Base-by-base conservation (phyloP, 75 land plant genomes). In the Selaginella moellendorffii region DNA sequence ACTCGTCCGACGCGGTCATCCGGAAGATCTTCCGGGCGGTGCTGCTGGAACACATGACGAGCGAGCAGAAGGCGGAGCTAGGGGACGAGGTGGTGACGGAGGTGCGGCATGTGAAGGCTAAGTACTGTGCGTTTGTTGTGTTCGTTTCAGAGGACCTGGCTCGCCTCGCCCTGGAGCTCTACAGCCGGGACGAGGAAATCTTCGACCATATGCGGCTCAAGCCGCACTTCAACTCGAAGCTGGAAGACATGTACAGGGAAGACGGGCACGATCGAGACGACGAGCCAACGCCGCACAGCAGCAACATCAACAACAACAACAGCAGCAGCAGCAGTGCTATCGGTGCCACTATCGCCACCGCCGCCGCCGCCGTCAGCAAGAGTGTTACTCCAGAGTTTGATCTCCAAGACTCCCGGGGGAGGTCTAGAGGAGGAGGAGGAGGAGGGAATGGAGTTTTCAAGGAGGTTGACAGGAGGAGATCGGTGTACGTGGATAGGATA, bases 91-190 rank as follows among this genome's bases (percentile, higher is more conserved):
- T 73, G 25, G 63, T 73, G 18, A 73, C 72, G 10, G 66, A 73
- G 26, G 75, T 73, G 21, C 54, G 72, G 23, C 64, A 69, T 51
- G 65, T 73, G 18, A 65, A 59, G 0, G 28, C 72, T 2, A 70
- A 63, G 51, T 73, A 29, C 65, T 73, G 74, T 69, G 75, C 75
- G 1, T 73, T 73, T 27, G 65, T 73, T 61, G 75, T 73, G 24
- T 73, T 73, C 65, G 75, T 68, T 25, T 28, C 54, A 19, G 72
- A 69, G 63, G 75, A 73, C 20, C 73, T 73, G 2, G 60, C 75
- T 20, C 36, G 75, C n/a, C 24, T 73, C 54, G 75, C 61, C 24
- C 65, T 73, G 65, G 63, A 73, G 54, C 52, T 73, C 28, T 73
- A 69, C 26, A 71, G 31, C 24, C 72, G 62, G 25, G 72, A 73